These are phyloP conservation scores for Solanum paucissectum DNA, from an alignment of 257 asterid genomes.

Conservation along the genomic window DNA sequence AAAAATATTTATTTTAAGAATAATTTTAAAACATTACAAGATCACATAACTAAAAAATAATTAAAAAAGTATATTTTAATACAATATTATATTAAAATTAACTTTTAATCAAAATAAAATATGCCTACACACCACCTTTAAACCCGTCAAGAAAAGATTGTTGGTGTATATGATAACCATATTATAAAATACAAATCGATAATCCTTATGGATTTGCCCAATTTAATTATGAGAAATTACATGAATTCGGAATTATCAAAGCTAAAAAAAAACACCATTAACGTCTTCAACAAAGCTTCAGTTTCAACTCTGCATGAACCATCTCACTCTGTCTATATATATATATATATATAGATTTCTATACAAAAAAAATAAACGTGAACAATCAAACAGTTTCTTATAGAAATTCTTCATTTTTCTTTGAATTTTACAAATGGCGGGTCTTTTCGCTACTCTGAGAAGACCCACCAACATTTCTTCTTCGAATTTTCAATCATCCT, in stretches of 20 bases:
- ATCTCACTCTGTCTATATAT: background rate
- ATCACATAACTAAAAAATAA: too few species aligned
- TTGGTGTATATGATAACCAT: background rate
- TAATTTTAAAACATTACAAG: too few species aligned
- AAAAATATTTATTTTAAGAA: background rate
- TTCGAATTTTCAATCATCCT: background rate
- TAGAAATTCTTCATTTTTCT: background rate
- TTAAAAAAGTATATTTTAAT: too few species aligned
- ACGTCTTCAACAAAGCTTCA: background rate
- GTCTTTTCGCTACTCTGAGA: conserved; percentile 46
- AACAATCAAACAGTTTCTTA: background rate
- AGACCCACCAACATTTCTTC: conserved; percentile 34
- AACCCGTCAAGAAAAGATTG: background rate
- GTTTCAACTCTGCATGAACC: background rate
- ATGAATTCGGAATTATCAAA: background rate
- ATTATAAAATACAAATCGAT: background rate
- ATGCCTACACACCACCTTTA: background rate
- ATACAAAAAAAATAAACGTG: background rate
- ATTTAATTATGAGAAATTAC: background rate
- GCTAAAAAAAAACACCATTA: background rate
- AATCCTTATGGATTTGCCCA: background rate
- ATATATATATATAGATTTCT: background rate
- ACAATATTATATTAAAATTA: too few species aligned
- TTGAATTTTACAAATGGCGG: conserved; percentile 47
- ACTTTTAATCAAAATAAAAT: too few species aligned